Evolutionary conservation across 2,329 filamentous ascomycete species (phyloP), one percentile per base, ranked within the genome.

Genomic region (Aspergillus nomiae): DNA sequence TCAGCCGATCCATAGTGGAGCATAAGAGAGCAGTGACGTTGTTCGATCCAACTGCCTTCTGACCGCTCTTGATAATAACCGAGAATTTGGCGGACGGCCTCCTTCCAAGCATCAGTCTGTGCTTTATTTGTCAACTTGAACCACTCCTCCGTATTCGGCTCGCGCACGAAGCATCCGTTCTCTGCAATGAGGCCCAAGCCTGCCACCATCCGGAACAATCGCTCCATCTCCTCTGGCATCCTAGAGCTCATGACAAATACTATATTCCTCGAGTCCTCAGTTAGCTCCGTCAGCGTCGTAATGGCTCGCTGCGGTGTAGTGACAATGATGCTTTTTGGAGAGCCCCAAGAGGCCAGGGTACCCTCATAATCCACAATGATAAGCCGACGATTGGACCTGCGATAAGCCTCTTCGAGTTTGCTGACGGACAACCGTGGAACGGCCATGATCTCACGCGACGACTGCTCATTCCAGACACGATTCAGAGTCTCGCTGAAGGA

Each of bases 321-420:
- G 21, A 95, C 85, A 56, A 97, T 92, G 65, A 95, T 94, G 72
- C 91, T 90, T 64, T 88, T 91, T 61, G 92, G 90, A 0, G 92
- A 91, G 4, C 92, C 92, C 86, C 92, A 95, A 59, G 90, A 92
- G 50, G 95, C 92, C 9, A 98, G 82, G 0, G 94, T 98, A 51
- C 93, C 94, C 77, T 98, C 94, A 73, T 97, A 96, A 73, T 98
- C 94, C 51, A 98, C 84, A 67, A 98, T 89, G 77, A 98, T 95
- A 2, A 98, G 83, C 19, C 94, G 89, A 24, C 87, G 86, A 48
- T 87, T 77, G 0, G 91, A 86, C 10, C 81, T 76, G 63, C 85
- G 82, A 76, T 97, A 98, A 64, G 87, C 84, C 55, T 87, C 81
- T 2, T 84, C 80, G 1, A 97, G 81, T 1, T 83, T 80, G 50